These are phyloP conservation scores for Scedosporium boydii DNA, from an alignment of 2,329 filamentous ascomycete species.

Conservation along the genomic window DNA sequence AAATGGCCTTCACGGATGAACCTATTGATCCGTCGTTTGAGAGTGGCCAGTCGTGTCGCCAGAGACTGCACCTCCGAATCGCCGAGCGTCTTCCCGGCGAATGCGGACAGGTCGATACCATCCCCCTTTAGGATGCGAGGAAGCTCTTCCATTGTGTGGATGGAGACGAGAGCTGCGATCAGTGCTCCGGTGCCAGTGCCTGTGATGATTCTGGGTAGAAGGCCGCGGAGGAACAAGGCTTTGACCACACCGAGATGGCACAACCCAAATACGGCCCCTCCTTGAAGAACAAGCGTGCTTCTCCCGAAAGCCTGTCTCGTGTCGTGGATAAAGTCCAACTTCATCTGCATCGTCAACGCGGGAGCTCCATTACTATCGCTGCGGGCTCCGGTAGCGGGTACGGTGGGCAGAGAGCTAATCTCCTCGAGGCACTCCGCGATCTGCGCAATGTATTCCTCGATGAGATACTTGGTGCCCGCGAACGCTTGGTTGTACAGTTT, in stretches of 20 bases:
- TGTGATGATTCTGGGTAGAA: conserved; percentile 83
- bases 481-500: conserved; percentile 78
- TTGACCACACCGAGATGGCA: conserved; percentile 89
- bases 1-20: conserved; percentile 74
- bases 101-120: conserved; percentile 74
- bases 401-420: conserved; percentile 57
- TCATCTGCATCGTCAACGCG: conserved; percentile 60
- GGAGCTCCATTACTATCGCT: conserved; percentile 23
- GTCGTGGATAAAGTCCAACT: conserved; percentile 79
- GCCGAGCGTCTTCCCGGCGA: conserved; percentile 37
- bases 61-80: conserved; percentile 23
- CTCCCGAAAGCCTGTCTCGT: conserved; percentile 81
- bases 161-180: conserved; percentile 78
- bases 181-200: conserved; percentile 85
- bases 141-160: conserved; percentile 80
- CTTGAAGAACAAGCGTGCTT: conserved; percentile 77
- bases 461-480: conserved; percentile 79
- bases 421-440: conserved; percentile 74
- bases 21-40: conserved; percentile 56
- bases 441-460: conserved; percentile 83
- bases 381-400: conserved; percentile 21
- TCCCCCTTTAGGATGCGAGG: conserved; percentile 67
- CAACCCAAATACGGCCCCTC: conserved; percentile 82
- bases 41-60: conserved; percentile 42
- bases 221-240: conserved; percentile 67